Conservation (phyloP, 345 rosid species). For the Dovyalis caffra region DNA sequence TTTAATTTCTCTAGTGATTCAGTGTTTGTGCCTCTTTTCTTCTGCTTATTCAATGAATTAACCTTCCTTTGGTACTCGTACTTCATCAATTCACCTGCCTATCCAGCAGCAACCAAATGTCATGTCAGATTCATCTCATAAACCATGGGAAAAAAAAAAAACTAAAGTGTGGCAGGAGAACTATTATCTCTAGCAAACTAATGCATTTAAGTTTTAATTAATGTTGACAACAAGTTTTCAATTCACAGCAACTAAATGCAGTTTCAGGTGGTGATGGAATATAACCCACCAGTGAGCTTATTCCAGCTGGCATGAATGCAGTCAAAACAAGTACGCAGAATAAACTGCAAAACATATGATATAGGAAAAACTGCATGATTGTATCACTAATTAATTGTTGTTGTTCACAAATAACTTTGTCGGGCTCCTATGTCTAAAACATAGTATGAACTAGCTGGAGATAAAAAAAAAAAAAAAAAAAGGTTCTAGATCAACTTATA, state of each 20-base stretch:
- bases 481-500: neutral
- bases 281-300: neutral
- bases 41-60: slow-evolving; percentile 59
- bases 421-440: neutral
- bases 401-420: neutral
- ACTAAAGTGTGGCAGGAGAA: neutral
- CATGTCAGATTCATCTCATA: slow-evolving; percentile 22
- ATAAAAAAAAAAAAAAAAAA: no score
- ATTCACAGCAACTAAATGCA: neutral
- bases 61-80: slow-evolving; percentile 87
- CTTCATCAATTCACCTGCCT: slow-evolving; percentile 95
- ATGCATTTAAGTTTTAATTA: neutral
- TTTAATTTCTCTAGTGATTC: slow-evolving; percentile 85
- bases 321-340: neutral
- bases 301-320: neutral
- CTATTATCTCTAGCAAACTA: neutral
- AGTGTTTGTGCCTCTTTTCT: slow-evolving; percentile 63
- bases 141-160: neutral
- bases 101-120: slow-evolving; percentile 31
- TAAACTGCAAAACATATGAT: neutral
- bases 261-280: neutral
- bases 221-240: neutral
- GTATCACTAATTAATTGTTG: neutral
- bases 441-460: neutral
- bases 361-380: neutral